Evolutionary conservation across 73 alveolate genomes (phyloP), one percentile per base, ranked within the genome.

Genomic region (Paraurostyla sp.): DNA sequence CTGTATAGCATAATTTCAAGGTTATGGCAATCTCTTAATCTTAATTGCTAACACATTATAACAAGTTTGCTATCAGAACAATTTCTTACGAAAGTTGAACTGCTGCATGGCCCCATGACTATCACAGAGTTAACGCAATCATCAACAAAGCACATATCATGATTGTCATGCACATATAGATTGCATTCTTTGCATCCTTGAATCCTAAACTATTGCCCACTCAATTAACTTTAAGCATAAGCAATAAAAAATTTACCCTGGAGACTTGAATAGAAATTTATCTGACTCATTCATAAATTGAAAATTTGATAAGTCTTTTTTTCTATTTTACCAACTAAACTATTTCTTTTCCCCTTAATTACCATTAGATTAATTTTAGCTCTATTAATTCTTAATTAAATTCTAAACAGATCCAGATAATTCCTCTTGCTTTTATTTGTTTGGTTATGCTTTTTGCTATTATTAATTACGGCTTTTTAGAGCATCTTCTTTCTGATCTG

Each of bases 1-100:
- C 87, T 45, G 73, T n/a, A 90, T 9, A 90, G 73, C 95, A 90
- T 90, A 69, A 90, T 71, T 38, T 90, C 95, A 1, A 88, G 51
- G 56, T 90, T 83, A n/a, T 41, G 41, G 33, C 91, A 90, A 78
- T 90, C 95, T 83, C 95, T 62, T 38, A 82, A 32, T 58, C 95
- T 82, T 35, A 90, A 51, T 45, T 90, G 62, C 45, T 90, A 58
- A 45, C 95, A 90, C 4, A 83, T 65, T 38, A 82, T 83, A 20
- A 90, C 90, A 27, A 90, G 25, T 29, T 89, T 43, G 60, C 91
- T 59, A 45, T 90, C 54, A 0, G 32, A 50, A 38, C 92, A 90
- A 46, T 81, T 46, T 45, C 92, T 71, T 0, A 90, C 73, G 49
- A 81, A 82, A 3, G 52, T 60, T 0, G 92, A 83, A 46, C 92